These are phyloP conservation scores for Prunus fruticosa DNA, from an alignment of 306 rosid genomes.

Conservation along the genomic window DNA sequence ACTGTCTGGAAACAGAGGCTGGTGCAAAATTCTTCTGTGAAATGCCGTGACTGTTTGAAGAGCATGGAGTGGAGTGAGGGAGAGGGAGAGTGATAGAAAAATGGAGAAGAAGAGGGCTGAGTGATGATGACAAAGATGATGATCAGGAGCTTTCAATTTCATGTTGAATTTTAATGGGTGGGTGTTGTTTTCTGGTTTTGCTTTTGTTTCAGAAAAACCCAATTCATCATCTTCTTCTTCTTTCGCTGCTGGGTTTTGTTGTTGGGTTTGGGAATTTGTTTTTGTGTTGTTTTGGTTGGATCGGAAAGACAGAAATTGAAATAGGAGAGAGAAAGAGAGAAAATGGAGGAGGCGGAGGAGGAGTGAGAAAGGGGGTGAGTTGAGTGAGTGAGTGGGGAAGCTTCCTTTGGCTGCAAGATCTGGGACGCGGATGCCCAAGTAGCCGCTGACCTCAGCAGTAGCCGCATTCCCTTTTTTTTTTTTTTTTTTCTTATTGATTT, in stretches of 20 bases:
- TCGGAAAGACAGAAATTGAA: slow-evolving; percentile 9
- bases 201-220: slow-evolving; percentile 11
- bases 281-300: slow-evolving; percentile 20
- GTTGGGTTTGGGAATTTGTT: not conserved
- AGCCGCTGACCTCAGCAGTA: slow-evolving; percentile 52
- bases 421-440: slow-evolving; percentile 38
- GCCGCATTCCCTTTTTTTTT: slow-evolving; percentile 30
- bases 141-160: slow-evolving; percentile 28
- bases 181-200: slow-evolving; percentile 26
- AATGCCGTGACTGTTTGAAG: slow-evolving; percentile 15
- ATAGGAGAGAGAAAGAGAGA: not conserved
- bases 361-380: not conserved
- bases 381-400: slow-evolving; percentile 30
- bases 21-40: slow-evolving; percentile 69
- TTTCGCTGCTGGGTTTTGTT: not conserved
- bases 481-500: slow-evolving; percentile 5
- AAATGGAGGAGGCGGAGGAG: not conserved
- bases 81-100: slow-evolving; percentile 22
- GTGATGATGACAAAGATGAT: slow-evolving; percentile 11
- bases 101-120: slow-evolving; percentile 19
- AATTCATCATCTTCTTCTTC: slow-evolving; percentile 41
- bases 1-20: slow-evolving; percentile 68
- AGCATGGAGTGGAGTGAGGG: slow-evolving; percentile 14
- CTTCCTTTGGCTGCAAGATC: slow-evolving; percentile 66
- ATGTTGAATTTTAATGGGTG: slow-evolving; percentile 39